Percentiles rank a stretch among this genome's conserved stretches.
Evolutionary conservation across 2,329 filamentous ascomycete species (phyloP).

Genomic region (Fusarium bactridioides): DNA sequence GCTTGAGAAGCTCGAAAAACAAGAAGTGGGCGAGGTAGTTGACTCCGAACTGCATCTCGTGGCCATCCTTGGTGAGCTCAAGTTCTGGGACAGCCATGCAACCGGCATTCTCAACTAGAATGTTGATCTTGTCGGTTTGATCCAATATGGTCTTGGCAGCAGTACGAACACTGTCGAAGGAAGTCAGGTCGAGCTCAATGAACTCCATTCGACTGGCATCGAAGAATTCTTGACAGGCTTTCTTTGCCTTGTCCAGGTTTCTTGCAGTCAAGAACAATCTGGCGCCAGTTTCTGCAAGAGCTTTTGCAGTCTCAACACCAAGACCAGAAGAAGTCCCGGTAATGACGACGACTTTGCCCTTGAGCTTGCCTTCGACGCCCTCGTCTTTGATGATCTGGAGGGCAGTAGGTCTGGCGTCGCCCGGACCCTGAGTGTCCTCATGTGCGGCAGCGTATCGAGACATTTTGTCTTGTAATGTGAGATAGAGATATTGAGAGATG

Average conservation of each 20-base stretch:
- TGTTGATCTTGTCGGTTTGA: slow-evolving; percentile 32
- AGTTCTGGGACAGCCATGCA: slow-evolving; percentile 49
- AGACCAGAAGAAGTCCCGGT: slow-evolving; percentile 55
- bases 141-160: slow-evolving; percentile 29
- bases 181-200: slow-evolving; percentile 39
- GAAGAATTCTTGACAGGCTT: slow-evolving; percentile 26
- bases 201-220: slow-evolving; percentile 25
- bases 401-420: slow-evolving; percentile 52
- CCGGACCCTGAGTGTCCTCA: slow-evolving; percentile 42
- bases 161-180: slow-evolving; percentile 38
- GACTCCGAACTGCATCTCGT: slow-evolving; percentile 53
- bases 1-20: slow-evolving; percentile 51
- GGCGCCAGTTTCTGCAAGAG: slow-evolving; percentile 50
- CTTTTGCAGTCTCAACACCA: slow-evolving; percentile 54
- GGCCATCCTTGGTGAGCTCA: slow-evolving; percentile 48
- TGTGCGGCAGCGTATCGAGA: slow-evolving; percentile 19
- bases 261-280: slow-evolving; percentile 39
- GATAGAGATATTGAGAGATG: neutral
- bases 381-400: slow-evolving; percentile 51
- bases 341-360: slow-evolving; percentile 51
- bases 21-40: slow-evolving; percentile 57
- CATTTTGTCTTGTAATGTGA: neutral
- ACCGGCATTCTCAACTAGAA: slow-evolving; percentile 57
- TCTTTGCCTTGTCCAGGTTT: slow-evolving; percentile 35
- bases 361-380: slow-evolving; percentile 42